Conservation (phyloP, 208 protist species). For the Trichomonas gallinae region DNA sequence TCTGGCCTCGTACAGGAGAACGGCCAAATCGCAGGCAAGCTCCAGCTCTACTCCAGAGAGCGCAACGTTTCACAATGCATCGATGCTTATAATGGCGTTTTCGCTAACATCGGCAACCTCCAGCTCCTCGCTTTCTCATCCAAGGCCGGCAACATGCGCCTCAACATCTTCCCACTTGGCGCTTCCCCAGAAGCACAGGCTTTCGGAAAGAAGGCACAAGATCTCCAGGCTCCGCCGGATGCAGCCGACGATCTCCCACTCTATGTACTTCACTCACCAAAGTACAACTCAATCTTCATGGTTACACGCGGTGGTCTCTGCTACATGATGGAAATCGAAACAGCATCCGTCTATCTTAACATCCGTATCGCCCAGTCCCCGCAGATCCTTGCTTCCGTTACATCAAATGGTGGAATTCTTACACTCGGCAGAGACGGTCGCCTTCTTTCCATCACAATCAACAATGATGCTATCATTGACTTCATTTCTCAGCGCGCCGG, state of each 20-base stretch:
- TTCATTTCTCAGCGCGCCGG: not conserved
- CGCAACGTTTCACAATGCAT: not conserved
- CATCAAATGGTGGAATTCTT: not conserved
- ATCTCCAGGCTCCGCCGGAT: not conserved
- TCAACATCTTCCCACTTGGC: conserved; percentile 1
- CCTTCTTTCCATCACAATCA: not conserved
- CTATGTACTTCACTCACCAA: not conserved
- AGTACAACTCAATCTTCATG: not conserved
- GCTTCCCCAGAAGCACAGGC: not conserved
- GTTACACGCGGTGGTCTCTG: not conserved
- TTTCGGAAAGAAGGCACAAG: not conserved
- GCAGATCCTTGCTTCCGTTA: not conserved
- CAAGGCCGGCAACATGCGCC: not conserved
- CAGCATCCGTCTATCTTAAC: not conserved
- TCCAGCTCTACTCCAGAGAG: not conserved
- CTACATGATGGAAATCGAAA: not conserved
- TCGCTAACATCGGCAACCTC: not conserved
- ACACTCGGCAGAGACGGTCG: not conserved
- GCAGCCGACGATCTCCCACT: not conserved
- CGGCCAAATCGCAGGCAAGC: not conserved
- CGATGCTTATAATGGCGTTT: not conserved
- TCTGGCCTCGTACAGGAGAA: not conserved
- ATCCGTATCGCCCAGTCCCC: not conserved
- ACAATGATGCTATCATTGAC: not conserved
- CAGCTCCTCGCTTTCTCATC: not conserved